Evolutionary conservation across 768 basidiomycete genomes (phyloP).

Genomic region (Tephrocybe sp.): DNA sequence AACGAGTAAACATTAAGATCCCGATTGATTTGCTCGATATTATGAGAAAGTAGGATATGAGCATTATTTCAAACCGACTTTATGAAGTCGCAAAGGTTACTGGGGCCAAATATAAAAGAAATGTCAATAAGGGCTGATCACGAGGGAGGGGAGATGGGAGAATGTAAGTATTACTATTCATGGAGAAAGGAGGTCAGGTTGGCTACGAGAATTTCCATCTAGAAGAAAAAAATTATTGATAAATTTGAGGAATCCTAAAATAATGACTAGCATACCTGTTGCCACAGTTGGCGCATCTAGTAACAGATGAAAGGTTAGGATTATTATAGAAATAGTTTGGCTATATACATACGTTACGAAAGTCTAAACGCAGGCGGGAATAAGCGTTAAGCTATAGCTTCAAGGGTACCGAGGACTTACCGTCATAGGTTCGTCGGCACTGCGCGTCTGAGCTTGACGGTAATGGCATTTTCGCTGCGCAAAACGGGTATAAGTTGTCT

Average conservation of each 20-base stretch:
- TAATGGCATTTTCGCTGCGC: slow-evolving; percentile 81
- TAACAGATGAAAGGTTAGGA: slow-evolving; percentile 5
- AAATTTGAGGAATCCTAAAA: neutral
- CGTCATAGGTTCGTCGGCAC: slow-evolving; percentile 99
- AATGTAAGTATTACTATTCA: neutral
- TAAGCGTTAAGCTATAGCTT: neutral
- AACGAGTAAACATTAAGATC: too few species aligned
- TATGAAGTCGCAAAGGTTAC: neutral
- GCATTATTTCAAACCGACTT: neutral
- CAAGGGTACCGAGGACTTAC: slow-evolving; percentile 41
- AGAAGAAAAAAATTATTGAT: neutral
- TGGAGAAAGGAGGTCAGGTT: neutral
- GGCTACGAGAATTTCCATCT: slow-evolving; percentile 45
- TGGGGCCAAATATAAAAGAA: too few species aligned
- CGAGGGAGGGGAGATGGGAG: neutral
- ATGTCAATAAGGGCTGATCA: too few species aligned
- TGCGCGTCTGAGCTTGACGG: slow-evolving; percentile 94
- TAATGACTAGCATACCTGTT: slow-evolving; percentile 27
- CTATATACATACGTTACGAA: slow-evolving; percentile 74
- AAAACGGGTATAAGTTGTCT: neutral
- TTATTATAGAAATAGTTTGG: neutral
- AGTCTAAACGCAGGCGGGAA: slow-evolving; percentile 45
- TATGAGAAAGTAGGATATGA: too few species aligned
- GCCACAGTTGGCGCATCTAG: slow-evolving; percentile 24
- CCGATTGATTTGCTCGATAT: too few species aligned